These are phyloP conservation scores for Aphanocladium album DNA, from an alignment of 2,329 filamentous ascomycete species.

Conservation along the genomic window DNA sequence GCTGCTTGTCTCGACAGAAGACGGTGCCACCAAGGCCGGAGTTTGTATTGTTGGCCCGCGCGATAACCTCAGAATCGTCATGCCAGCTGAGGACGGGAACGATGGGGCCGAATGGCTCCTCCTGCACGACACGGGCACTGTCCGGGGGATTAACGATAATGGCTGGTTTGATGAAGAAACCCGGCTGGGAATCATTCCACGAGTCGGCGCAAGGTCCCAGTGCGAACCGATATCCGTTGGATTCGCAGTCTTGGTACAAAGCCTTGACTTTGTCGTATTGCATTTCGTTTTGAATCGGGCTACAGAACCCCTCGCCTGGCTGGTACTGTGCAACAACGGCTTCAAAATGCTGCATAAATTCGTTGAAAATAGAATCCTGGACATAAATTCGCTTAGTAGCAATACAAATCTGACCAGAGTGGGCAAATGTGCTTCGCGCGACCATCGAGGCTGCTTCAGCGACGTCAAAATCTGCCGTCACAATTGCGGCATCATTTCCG, in stretches of 20 bases:
- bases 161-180: constrained; percentile 54
- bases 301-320: constrained; percentile 48
- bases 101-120: constrained; percentile 55
- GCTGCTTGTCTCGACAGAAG: constrained; percentile 47
- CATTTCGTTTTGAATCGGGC: constrained; percentile 60
- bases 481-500: constrained; percentile 58
- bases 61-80: constrained; percentile 55
- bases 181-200: constrained; percentile 25
- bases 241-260: constrained; percentile 31
- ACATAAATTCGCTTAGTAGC: constrained; percentile 56
- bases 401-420: constrained; percentile 42
- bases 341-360: constrained; percentile 35
- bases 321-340: constrained; percentile 25
- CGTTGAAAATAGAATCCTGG: constrained; percentile 53
- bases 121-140: constrained; percentile 48
- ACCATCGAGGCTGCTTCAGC: constrained; percentile 32
- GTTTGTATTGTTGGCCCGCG: constrained; percentile 48
- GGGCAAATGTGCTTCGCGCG: constrained; percentile 49
- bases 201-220: background rate
- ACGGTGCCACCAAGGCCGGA: constrained; percentile 53
- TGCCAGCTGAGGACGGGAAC: constrained; percentile 58
- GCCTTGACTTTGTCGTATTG: constrained; percentile 52
- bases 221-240: background rate
- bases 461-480: constrained; percentile 53
- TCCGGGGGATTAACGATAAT: constrained; percentile 57